Conservation (phyloP, 2,329 filamentous ascomycete species). For the Aciculosporium take region DNA sequence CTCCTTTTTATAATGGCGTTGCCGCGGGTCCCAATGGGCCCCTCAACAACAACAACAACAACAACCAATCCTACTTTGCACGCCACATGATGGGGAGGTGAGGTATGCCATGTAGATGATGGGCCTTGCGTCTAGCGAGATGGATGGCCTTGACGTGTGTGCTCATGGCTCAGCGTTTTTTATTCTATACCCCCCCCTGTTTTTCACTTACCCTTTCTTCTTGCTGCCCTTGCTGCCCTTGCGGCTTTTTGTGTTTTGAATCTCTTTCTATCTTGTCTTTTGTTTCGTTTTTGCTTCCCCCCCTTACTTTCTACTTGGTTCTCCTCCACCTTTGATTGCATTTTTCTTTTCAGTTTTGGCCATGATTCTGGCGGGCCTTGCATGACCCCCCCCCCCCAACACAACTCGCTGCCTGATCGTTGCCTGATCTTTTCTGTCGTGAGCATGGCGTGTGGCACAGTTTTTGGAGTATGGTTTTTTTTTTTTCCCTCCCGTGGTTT, state of each 20-base stretch:
- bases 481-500: background rate
- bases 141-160: background rate
- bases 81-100: slow-evolving; percentile 22
- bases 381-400: background rate
- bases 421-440: background rate
- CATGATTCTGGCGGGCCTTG: background rate
- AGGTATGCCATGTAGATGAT: background rate
- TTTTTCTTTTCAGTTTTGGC: too few relatives aligned
- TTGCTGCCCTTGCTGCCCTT: background rate
- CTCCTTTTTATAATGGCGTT: slow-evolving; percentile 12
- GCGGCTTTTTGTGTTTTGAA: too few relatives aligned
- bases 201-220: background rate
- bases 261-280: too few relatives aligned
- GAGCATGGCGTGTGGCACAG: background rate
- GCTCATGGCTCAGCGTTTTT: background rate
- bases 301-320: too few relatives aligned
- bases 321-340: too few relatives aligned
- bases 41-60: slow-evolving; percentile 9
- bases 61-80: slow-evolving; percentile 14
- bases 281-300: too few relatives aligned
- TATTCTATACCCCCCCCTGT: background rate
- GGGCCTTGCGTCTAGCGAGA: background rate
- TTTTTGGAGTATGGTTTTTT: background rate
- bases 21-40: slow-evolving; percentile 10
- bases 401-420: background rate